Evolutionary conservation across 768 basidiomycete genomes (phyloP).

Genomic region (Pleurotus citrinopileatus): DNA sequence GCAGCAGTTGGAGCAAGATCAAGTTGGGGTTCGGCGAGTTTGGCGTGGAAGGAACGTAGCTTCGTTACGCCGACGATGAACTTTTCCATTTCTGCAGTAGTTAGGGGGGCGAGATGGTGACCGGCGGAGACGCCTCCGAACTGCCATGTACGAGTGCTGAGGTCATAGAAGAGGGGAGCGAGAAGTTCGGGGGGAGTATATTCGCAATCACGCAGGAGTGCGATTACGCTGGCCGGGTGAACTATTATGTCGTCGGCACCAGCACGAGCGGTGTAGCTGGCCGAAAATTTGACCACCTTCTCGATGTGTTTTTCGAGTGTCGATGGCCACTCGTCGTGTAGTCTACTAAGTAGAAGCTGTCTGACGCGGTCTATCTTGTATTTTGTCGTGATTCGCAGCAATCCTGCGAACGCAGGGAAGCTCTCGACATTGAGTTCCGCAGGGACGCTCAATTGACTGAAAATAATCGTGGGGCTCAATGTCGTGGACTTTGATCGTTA

Average conservation of each 20-base stretch:
- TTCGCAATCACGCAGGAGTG: not conserved
- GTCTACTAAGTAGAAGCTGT: not conserved
- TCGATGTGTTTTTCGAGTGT: not conserved
- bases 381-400: constrained; percentile 4
- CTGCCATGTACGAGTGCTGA: constrained; percentile 6
- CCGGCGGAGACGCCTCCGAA: not conserved
- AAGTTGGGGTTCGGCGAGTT: not conserved
- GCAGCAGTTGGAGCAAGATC: not conserved
- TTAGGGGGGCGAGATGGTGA: constrained; percentile 6
- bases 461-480: too few species aligned
- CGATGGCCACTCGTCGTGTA: constrained; percentile 5
- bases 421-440: constrained; percentile 8
- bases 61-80: constrained; percentile 3
- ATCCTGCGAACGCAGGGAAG: constrained; percentile 2
- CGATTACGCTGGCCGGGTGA: constrained; percentile 6
- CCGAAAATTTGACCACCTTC: not conserved
- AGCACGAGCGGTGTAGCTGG: not conserved
- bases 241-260: constrained; percentile 3
- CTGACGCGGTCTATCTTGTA: not conserved
- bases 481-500: too few species aligned
- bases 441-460: not conserved
- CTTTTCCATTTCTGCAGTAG: not conserved
- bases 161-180: constrained; percentile 7
- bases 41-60: not conserved
- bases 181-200: not conserved